Percentiles rank a stretch among this genome's conserved stretches.
Evolutionary conservation across 148 eudicot genomes (phyloP).

Genomic region (Vaccinium corymbosum): DNA sequence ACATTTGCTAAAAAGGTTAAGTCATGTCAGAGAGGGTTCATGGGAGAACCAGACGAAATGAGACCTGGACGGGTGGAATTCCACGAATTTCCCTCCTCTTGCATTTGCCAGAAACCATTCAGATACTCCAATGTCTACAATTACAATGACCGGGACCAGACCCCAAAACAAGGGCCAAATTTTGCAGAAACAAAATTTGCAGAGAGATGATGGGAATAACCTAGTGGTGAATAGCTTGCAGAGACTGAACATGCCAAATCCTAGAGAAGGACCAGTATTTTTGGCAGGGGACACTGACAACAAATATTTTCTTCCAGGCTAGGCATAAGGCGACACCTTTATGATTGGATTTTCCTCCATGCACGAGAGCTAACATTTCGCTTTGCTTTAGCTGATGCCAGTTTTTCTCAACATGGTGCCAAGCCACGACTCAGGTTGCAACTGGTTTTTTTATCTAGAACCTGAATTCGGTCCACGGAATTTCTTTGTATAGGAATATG

Average conservation of each 20-base stretch:
- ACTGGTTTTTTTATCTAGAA: neutral
- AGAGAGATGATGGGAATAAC: neutral
- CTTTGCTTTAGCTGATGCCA: conserved; percentile 9
- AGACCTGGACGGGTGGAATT: conserved; percentile 76
- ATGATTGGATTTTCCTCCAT: neutral
- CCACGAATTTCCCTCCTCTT: conserved; percentile 77
- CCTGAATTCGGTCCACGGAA: neutral
- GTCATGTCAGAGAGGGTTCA: conserved; percentile 82
- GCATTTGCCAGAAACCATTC: conserved; percentile 70
- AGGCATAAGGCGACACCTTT: neutral
- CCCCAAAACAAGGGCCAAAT: conserved; percentile 10
- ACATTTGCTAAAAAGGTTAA: conserved; percentile 81
- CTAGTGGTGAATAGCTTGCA: conserved; percentile 13
- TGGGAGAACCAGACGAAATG: conserved; percentile 96
- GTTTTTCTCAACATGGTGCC: neutral
- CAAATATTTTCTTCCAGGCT: conserved; percentile 25
- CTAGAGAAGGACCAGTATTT: conserved; percentile 14
- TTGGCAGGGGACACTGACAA: conserved; percentile 18
- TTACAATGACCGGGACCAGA: conserved; percentile 20
- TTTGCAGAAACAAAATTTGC: conserved; percentile 14
- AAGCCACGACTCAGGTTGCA: neutral
- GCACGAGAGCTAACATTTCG: neutral
- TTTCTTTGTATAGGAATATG: neutral
- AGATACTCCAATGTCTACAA: conserved; percentile 23
- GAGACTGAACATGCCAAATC: conserved; percentile 12